These are phyloP conservation scores for Aegilops bicornis DNA, from an alignment of 176 grass and related monocot genomes.

Conservation along the genomic window DNA sequence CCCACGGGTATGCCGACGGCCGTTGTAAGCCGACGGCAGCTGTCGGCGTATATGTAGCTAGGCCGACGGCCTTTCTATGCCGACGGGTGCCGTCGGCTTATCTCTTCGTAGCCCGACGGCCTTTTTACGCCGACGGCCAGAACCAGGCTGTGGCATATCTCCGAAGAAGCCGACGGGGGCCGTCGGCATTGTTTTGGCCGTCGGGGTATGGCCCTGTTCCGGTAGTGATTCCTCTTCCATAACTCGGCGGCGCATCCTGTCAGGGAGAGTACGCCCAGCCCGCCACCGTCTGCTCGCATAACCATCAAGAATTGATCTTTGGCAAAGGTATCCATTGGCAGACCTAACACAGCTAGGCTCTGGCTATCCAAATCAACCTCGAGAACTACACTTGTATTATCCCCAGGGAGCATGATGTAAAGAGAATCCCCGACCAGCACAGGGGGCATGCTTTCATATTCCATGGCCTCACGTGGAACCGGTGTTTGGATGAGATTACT, in stretches of 20 bases:
- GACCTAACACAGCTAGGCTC: background rate
- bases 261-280: background rate
- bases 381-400: background rate
- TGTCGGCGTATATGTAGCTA: no score
- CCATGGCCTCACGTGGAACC: background rate
- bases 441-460: background rate
- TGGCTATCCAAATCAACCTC: background rate
- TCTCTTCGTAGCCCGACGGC: no score
- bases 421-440: background rate
- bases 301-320: background rate
- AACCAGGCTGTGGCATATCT: no score
- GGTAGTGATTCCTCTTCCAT: slow-evolving; percentile 1
- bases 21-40: no score
- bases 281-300: background rate
- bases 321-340: background rate
- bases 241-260: background rate
- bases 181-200: no score
- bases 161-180: no score
- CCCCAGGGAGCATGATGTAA: background rate
- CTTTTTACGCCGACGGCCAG: no score
- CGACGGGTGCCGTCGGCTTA: no score
- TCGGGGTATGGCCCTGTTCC: no score
- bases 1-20: no score
- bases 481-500: background rate
- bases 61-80: no score